Evolutionary conservation across 1,284 basidiomycete genomes (phyloP), one percentile per base, ranked within the genome.

Genomic region (Apiotrichum sp.): DNA sequence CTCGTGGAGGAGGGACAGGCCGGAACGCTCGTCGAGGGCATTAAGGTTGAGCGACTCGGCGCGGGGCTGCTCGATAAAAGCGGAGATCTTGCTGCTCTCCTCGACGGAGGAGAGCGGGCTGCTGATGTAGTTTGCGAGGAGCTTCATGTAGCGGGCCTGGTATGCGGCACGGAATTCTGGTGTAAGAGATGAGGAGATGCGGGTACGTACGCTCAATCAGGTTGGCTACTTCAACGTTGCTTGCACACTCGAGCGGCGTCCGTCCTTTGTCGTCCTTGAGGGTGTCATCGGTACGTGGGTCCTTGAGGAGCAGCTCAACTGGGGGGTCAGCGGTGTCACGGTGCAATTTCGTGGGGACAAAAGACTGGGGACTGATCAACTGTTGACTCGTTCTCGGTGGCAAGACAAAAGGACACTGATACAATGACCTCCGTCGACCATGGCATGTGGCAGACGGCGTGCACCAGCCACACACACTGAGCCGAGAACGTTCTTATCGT

Each of bases 1-100:
- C 72, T 93, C 91, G 65, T 97, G 93, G 1, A 97, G 79, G 1
- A 96, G 76, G 1, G 90, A 86, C 5, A 82, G 81, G 1, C 91
- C 91, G 1, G 84, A 83, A n/a, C 83, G 80, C 45, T 87, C 83
- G 59, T 93, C 89, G 9, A 92, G 65, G 0, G 72, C 67, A 39
- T 69, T 73, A 48, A 78, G 67, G 57, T 79, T 77, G 55, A 78
- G 62, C 11, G 71, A 64, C 47, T 71, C 62, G 31, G 70, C 60
- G 38, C 83, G 38, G 84, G 78, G 56, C 78, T 14, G 78, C 72
- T 38, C 80, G 70, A 31, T 81, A 79, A 16, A 87, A 79, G 5
- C 76, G 68, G 14, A 78, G 74, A 64, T 64, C 57, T 48, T 66
- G 16, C 58, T 46, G 33, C 65, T 62, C 48, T 72, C 72, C 13